Conservation (phyloP, 257 asterid species). For the Ophiorrhiza pumila region DNA sequence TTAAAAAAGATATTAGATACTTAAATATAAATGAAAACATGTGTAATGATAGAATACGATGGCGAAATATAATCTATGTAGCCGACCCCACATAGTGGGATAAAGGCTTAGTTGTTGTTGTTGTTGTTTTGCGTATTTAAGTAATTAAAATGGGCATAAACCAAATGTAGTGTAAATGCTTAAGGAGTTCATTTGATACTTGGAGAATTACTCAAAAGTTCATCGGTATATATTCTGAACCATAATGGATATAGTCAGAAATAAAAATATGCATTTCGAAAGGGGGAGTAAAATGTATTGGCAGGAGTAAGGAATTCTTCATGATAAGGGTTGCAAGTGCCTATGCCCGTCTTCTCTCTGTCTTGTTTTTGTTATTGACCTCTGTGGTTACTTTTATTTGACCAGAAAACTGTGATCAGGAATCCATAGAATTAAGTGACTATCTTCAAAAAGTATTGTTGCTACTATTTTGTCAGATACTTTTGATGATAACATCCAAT, state of each 20-base stretch:
- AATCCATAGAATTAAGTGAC: neutral
- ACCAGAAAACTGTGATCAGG: too few relatives aligned
- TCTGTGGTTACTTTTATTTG: neutral
- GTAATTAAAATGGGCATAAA: neutral
- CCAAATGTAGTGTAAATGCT: neutral
- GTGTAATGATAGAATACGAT: too few relatives aligned
- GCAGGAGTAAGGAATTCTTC: neutral
- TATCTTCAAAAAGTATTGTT: neutral
- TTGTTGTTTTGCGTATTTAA: too few relatives aligned
- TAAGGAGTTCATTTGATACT: neutral
- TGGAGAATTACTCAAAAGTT: neutral
- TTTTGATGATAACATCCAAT: neutral
- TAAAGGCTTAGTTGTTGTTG: too few relatives aligned
- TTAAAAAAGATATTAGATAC: too few relatives aligned
- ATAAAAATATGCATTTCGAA: neutral
- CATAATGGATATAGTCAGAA: neutral
- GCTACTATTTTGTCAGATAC: neutral
- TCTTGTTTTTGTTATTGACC: neutral
- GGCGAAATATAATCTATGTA: too few relatives aligned
- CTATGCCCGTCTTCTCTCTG: neutral
- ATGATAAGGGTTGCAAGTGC: neutral
- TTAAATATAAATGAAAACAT: too few relatives aligned
- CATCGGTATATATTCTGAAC: neutral
- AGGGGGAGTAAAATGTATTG: neutral
- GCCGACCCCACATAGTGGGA: too few relatives aligned